These are phyloP conservation scores for Ulvella scutata DNA, from an alignment of 139 green algal genomes.

Conservation along the genomic window DNA sequence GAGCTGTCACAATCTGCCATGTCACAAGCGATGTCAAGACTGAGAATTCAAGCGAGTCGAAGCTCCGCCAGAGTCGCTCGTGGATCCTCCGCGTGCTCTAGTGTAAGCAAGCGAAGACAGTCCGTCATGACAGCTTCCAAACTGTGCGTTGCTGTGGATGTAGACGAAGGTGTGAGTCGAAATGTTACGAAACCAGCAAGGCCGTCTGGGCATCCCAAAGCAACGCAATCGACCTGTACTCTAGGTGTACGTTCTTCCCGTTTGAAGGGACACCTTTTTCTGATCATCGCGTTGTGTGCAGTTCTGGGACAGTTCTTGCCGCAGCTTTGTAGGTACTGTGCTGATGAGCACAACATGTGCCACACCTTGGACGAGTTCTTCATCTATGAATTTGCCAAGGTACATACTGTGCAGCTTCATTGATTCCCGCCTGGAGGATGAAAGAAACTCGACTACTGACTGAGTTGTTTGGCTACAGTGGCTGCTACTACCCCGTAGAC, in stretches of 20 bases:
- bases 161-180: conserved; percentile 12
- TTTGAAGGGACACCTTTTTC: neutral
- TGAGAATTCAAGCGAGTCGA: no score
- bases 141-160: conserved; percentile 9
- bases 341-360: conserved; percentile 53
- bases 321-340: conserved; percentile 64
- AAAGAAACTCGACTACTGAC: no score
- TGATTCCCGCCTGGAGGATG: no score
- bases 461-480: no score
- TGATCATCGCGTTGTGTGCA: conserved; percentile 20
- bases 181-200: neutral
- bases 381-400: conserved; percentile 84
- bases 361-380: conserved; percentile 63
- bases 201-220: neutral
- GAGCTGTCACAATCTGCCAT: no score
- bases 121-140: neutral
- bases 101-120: no score
- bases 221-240: neutral
- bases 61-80: no score
- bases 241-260: neutral
- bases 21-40: no score
- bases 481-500: no score
- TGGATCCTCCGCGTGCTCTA: no score
- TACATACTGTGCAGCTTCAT: conserved; percentile 10
- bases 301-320: conserved; percentile 74